Evolutionary conservation across 1,139 yeast species (phyloP).

Genomic region (Pichia sp.): DNA sequence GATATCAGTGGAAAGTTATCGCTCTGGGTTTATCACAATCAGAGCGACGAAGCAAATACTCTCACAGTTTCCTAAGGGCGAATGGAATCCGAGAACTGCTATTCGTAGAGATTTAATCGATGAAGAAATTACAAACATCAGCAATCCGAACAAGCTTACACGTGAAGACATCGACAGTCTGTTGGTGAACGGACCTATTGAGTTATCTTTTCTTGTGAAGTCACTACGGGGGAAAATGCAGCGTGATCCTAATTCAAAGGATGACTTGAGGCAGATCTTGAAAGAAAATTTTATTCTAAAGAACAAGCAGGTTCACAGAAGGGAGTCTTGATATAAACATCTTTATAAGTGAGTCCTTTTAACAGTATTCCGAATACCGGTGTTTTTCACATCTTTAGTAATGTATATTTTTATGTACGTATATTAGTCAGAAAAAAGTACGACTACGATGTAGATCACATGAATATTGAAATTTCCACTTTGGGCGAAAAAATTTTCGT

Average conservation of each 20-base stretch:
- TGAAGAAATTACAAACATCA: slow-evolving; percentile 1
- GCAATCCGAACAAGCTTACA: slow-evolving; percentile 9
- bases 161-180: slow-evolving; percentile 56
- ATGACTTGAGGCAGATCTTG: slow-evolving; percentile 61
- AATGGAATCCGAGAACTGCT: slow-evolving; percentile 70
- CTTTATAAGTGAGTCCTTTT: too few relatives aligned
- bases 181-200: slow-evolving; percentile 58
- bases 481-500: slow-evolving; percentile 2
- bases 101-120: slow-evolving; percentile 36
- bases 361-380: neutral
- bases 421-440: neutral
- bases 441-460: neutral
- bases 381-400: neutral
- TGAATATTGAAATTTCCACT: neutral
- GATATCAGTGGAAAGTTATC: slow-evolving; percentile 46
- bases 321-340: slow-evolving; percentile 5
- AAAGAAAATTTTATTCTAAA: slow-evolving; percentile 65
- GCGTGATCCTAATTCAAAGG: slow-evolving; percentile 60
- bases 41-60: slow-evolving; percentile 61
- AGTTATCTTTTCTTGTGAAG: slow-evolving; percentile 61
- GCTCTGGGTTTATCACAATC: slow-evolving; percentile 64
- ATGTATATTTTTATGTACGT: neutral
- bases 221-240: slow-evolving; percentile 60
- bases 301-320: slow-evolving; percentile 35
- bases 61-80: slow-evolving; percentile 69